Base-by-base conservation (phyloP, 768 basidiomycete species). In the Calocybe indica region DNA sequence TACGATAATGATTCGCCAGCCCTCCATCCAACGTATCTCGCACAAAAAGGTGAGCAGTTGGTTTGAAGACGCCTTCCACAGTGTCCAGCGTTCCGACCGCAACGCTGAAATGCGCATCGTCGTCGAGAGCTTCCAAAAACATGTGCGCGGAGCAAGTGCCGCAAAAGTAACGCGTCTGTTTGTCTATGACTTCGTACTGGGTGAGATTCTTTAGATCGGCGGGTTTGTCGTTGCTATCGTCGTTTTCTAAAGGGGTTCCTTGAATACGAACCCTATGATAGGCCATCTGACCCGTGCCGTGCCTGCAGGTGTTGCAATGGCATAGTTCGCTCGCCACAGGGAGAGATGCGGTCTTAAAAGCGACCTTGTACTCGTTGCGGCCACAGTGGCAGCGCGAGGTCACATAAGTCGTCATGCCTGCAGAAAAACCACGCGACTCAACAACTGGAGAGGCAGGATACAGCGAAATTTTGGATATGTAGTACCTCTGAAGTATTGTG, bases 301-400 rank as follows among this genome's bases (percentile, higher is more conserved):
- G 60, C 11, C 58, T 46, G 45, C 60, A 62, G 7, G 48, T 15
- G 41, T 56, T 52, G 51, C 60, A 62, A 40, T 61, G 53, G 48
- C 59, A 60, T 10, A 57, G 31, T 40, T 53, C 46, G 36, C n/a
- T 47, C 6, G 30, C 15, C 29, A 51, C 47, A 1, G 58, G 58
- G 5, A 59, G 44, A 22, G 49, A 43, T 5, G 40, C 37, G 8
- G 52, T 55, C 7, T 14, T 9, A 39, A 60, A 52, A 5, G 50
- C 55, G 14, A 56, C 45, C 3, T 36, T 12, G 22, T 54, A 54
- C 5, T 39, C 42, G 22, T 53, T 55, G 14, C 52, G 37, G 12
- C 50, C 42, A 29, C 59, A 58, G 28, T 52, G 54, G 46, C 58
- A 61, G 6, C 37, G 42, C 10, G 55, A 56, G 33, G 50, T 52